These are phyloP conservation scores for Stylosanthes scabra DNA, from an alignment of 331 rosid species.

Conservation along the genomic window DNA sequence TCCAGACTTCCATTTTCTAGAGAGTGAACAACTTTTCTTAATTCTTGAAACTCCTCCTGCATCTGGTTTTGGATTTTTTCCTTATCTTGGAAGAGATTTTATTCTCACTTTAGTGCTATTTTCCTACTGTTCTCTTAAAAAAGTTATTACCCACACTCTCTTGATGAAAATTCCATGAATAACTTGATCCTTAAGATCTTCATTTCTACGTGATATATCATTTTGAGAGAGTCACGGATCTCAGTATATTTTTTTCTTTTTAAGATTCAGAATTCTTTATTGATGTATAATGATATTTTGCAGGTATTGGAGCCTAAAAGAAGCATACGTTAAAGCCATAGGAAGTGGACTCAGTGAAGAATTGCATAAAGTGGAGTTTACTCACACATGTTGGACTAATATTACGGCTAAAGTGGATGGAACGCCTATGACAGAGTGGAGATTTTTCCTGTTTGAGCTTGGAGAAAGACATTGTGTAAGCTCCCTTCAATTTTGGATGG, in stretches of 20 bases:
- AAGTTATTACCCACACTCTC: neutral
- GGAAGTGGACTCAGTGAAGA: conserved; percentile 74
- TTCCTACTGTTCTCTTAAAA: neutral
- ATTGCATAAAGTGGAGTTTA: conserved; percentile 77
- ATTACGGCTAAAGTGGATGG: conserved; percentile 65
- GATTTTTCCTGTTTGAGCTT: conserved; percentile 72
- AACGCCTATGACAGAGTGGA: conserved; percentile 64
- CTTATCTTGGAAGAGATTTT: neutral
- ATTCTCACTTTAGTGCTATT: neutral
- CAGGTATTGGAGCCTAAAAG: conserved; percentile 93
- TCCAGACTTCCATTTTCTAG: conserved; percentile 6
- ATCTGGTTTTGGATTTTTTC: neutral
- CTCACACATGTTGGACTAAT: conserved; percentile 61
- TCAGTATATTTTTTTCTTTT: neutral
- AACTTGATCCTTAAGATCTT: conserved; percentile 6
- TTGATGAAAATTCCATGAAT: neutral
- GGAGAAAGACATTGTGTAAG: conserved; percentile 78
- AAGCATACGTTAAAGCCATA: conserved; percentile 87
- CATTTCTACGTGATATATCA: neutral
- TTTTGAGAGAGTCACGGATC: neutral
- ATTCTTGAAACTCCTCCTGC: neutral
- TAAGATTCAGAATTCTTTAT: neutral
- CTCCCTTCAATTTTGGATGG: conserved; percentile 3
- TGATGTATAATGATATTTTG: neutral
- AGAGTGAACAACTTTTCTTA: neutral